Conservation (phyloP, 1,284 basidiomycete genomes). For the Thelephora terrestris region DNA sequence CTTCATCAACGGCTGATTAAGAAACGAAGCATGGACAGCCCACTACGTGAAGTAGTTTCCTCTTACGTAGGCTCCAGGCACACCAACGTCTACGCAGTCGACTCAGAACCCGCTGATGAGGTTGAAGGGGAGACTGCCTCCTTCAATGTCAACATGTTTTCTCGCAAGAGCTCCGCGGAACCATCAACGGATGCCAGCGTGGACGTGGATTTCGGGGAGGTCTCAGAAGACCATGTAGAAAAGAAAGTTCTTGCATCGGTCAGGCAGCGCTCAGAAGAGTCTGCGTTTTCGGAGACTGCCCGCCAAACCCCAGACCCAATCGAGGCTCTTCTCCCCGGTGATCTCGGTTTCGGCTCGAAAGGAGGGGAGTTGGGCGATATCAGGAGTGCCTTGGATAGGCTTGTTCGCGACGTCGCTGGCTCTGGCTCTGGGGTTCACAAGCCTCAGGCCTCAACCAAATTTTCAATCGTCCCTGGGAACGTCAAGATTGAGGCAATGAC, state of each 20-base stretch:
- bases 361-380: constrained; percentile 52
- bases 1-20: constrained; percentile 39
- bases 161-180: constrained; percentile 1
- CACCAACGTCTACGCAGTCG: not conserved
- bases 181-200: not conserved
- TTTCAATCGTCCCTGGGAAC: constrained; percentile 10
- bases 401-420: constrained; percentile 67
- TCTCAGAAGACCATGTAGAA: constrained; percentile 5
- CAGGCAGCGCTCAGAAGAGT: constrained; percentile 1
- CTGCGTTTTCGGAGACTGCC: constrained; percentile 13
- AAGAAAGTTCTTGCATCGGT: constrained; percentile 7
- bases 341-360: constrained; percentile 12
- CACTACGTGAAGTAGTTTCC: constrained; percentile 11
- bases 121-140: not conserved
- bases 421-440: not conserved
- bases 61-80: not conserved
- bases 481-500: constrained; percentile 23
- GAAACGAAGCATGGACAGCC: constrained; percentile 33
- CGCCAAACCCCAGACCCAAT: constrained; percentile 18
- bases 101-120: not conserved
- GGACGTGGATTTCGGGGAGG: not conserved
- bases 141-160: not conserved
- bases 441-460: not conserved
- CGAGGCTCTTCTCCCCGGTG: constrained; percentile 16
- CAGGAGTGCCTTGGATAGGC: constrained; percentile 64